Conservation (phyloP, 2,329 filamentous ascomycete genomes). For the Decorospora gaudefroyi region DNA sequence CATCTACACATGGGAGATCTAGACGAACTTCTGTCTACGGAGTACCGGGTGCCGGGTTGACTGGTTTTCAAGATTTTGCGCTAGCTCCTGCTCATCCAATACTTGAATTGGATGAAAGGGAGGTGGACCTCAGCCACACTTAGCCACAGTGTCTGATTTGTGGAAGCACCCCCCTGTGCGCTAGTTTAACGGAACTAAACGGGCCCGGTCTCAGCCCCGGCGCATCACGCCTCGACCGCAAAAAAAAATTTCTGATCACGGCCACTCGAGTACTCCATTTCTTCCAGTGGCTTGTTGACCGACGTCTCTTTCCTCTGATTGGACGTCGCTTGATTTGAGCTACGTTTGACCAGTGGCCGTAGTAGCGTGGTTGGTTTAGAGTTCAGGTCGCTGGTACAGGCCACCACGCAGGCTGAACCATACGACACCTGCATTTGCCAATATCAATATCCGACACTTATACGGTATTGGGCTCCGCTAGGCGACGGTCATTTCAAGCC, state of each 20-base stretch:
- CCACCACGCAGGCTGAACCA: conserved; percentile 27
- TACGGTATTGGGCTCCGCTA: conserved; percentile 30
- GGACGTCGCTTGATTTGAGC: conserved; percentile 21
- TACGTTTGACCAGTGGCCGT: conserved; percentile 36
- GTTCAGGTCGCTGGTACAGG: conserved; percentile 25
- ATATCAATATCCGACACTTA: conserved; percentile 24
- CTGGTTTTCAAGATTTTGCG: too few relatives aligned
- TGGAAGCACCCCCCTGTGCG: too few relatives aligned
- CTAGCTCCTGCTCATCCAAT: too few relatives aligned
- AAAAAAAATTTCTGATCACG: conserved; percentile 3
- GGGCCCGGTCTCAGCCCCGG: conserved; percentile 8
- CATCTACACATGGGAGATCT: too few relatives aligned
- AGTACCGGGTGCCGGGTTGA: too few relatives aligned
- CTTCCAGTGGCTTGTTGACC: conserved; percentile 26
- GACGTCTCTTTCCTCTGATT: conserved; percentile 26
- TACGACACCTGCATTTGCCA: conserved; percentile 22
- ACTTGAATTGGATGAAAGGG: too few relatives aligned
- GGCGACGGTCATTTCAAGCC: conserved; percentile 33
- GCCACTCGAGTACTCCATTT: conserved; percentile 12
- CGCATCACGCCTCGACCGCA: conserved; percentile 11
- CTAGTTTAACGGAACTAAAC: too few relatives aligned
- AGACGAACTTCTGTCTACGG: too few relatives aligned
- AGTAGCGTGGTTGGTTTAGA: conserved; percentile 37
- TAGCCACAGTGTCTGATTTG: too few relatives aligned
- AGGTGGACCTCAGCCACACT: too few relatives aligned